These are phyloP conservation scores for Pelagomonas calceolata DNA, from an alignment of 108 stramenopile genomes.

Conservation along the genomic window DNA sequence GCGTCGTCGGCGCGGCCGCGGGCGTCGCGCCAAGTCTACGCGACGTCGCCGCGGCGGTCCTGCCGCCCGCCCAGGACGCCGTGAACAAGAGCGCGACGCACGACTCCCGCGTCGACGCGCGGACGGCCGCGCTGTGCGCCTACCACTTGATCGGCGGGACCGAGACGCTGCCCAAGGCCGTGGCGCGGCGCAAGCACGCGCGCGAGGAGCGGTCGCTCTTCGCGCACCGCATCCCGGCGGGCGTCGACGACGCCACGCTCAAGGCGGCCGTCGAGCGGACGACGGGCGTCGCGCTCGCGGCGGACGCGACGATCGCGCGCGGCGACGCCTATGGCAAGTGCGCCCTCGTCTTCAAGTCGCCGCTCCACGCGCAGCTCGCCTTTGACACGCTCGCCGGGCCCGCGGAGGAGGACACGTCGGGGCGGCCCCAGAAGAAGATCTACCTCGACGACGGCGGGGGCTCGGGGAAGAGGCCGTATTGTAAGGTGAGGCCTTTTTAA, in stretches of 20 bases:
- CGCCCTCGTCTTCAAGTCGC: slow-evolving; percentile 45
- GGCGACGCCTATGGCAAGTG: slow-evolving; percentile 45
- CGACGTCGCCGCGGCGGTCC: slow-evolving; percentile 47
- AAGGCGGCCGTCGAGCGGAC: slow-evolving; percentile 55
- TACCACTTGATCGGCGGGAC: slow-evolving; percentile 29
- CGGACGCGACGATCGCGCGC: slow-evolving; percentile 51
- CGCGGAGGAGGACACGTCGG: slow-evolving; percentile 56
- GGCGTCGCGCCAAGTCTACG: slow-evolving; percentile 50
- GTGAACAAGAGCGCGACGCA: slow-evolving; percentile 76
- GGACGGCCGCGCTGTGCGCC: slow-evolving; percentile 50
- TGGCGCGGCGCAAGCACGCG: slow-evolving; percentile 27
- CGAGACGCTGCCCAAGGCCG: slow-evolving; percentile 38
- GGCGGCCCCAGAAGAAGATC: slow-evolving; percentile 70
- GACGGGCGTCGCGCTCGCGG: slow-evolving; percentile 45
- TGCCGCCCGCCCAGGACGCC: slow-evolving; percentile 38
- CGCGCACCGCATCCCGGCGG: slow-evolving; percentile 63
- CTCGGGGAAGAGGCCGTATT: too few relatives aligned
- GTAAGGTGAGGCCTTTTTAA: too few relatives aligned
- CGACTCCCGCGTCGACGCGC: slow-evolving; percentile 74
- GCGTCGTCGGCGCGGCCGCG: slow-evolving; percentile 44
- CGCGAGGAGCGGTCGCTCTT: slow-evolving; percentile 39
- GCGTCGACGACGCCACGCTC: slow-evolving; percentile 39
- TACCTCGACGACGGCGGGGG: slow-evolving; percentile 54
- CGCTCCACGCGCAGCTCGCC: slow-evolving; percentile 55
- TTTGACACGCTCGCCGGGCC: slow-evolving; percentile 56